These are phyloP conservation scores for Cornus kousa DNA, from an alignment of 148 eudicot genomes.

Conservation along the genomic window DNA sequence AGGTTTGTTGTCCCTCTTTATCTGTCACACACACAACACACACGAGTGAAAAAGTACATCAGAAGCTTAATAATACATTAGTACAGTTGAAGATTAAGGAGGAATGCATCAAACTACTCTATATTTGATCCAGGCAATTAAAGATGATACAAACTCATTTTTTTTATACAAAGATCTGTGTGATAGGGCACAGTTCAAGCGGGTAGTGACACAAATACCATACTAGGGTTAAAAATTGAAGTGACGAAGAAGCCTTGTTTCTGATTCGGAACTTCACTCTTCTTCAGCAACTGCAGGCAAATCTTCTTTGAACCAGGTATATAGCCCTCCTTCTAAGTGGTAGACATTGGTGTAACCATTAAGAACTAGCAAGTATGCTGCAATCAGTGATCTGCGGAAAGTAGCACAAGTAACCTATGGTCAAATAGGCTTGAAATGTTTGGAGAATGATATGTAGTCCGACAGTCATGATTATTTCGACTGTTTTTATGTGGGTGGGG, in stretches of 20 bases:
- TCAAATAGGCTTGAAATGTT: background rate
- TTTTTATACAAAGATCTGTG: constrained; percentile 1
- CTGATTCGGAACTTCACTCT: constrained; percentile 22
- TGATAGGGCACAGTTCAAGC: background rate
- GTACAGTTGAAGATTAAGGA: background rate
- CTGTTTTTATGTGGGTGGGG: no score
- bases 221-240: background rate
- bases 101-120: background rate
- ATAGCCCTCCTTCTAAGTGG: constrained; percentile 94
- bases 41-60: background rate
- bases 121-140: background rate
- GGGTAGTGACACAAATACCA: background rate
- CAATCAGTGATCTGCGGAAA: constrained; percentile 83
- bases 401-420: background rate
- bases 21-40: no score
- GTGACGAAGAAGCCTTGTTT: background rate
- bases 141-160: background rate
- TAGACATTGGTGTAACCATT: constrained; percentile 84
- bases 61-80: no score
- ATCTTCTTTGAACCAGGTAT: constrained; percentile 76
- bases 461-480: no score
- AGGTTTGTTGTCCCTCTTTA: no score
- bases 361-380: constrained; percentile 94
- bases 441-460: no score
- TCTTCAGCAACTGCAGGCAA: constrained; percentile 71